phyloP scores from a whole-genome alignment of 768 basidiomycete genomes.

The Paxillus rubicundulus region DNA sequence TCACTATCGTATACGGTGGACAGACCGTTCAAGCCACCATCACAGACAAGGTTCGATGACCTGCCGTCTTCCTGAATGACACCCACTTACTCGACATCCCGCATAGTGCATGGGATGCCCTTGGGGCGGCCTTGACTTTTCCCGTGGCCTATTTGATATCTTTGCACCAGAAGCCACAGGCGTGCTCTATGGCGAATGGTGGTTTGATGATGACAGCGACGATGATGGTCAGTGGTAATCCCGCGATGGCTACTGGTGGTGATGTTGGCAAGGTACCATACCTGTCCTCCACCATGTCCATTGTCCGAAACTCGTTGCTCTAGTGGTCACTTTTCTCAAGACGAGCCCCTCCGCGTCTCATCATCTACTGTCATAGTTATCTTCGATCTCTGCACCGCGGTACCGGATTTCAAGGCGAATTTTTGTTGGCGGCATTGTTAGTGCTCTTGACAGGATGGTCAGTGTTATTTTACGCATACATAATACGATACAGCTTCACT shows the following conservation, averaged over 20 bases:
- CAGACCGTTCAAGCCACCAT: conserved; percentile 53
- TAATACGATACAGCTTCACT: neutral
- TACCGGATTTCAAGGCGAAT: neutral
- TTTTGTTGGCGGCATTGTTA: neutral
- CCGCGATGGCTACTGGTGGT: no score
- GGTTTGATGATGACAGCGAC: conserved; percentile 40
- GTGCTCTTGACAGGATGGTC: neutral
- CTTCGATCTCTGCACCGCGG: neutral
- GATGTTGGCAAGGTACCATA: no score
- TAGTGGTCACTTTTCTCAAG: neutral
- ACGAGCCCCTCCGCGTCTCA: neutral
- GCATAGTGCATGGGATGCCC: conserved; percentile 73
- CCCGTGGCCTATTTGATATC: conserved; percentile 57
- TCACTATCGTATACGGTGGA: conserved; percentile 58
- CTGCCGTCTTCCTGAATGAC: neutral
- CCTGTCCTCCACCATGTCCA: neutral
- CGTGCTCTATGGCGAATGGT: conserved; percentile 61
- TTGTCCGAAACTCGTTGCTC: neutral
- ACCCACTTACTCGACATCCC: no score
- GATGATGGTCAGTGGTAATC: neutral
- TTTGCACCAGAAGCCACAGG: conserved; percentile 51
- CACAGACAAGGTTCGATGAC: conserved; percentile 52
- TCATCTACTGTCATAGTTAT: neutral
- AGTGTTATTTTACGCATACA: neutral
- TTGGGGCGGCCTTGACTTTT: conserved; percentile 65